These are phyloP conservation scores for Exophiala bonariae DNA, from an alignment of 2,329 filamentous ascomycete species.

Conservation along the genomic window DNA sequence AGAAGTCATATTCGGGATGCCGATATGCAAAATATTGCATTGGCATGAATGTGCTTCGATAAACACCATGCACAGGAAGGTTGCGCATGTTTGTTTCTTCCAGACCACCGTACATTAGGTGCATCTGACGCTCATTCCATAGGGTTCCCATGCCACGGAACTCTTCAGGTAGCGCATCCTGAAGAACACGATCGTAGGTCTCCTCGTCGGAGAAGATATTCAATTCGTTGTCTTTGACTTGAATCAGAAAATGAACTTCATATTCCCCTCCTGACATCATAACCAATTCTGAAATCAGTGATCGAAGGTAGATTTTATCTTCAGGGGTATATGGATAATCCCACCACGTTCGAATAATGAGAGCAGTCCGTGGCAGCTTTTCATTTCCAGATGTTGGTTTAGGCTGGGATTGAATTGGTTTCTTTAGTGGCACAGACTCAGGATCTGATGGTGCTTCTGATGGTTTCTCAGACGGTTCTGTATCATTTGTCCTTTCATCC, in stretches of 20 bases:
- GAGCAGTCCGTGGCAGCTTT: slow-evolving; percentile 61
- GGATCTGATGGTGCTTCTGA: slow-evolving; percentile 14
- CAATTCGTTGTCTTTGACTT: slow-evolving; percentile 76
- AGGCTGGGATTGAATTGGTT: not conserved
- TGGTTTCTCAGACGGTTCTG: slow-evolving; percentile 5
- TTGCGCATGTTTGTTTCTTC: slow-evolving; percentile 72
- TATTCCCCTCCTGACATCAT: slow-evolving; percentile 80
- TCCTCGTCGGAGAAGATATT: slow-evolving; percentile 80
- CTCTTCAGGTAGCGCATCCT: slow-evolving; percentile 70
- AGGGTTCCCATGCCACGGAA: slow-evolving; percentile 86
- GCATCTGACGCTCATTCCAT: slow-evolving; percentile 94
- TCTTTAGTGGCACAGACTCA: slow-evolving; percentile 4
- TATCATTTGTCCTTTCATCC: slow-evolving; percentile 21
- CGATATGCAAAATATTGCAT: slow-evolving; percentile 89
- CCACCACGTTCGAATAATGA: slow-evolving; percentile 78
- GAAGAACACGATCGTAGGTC: slow-evolving; percentile 72
- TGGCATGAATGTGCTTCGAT: slow-evolving; percentile 89
- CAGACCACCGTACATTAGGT: slow-evolving; percentile 82
- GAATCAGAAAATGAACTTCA: slow-evolving; percentile 77
- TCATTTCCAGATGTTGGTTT: slow-evolving; percentile 30
- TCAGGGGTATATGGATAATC: slow-evolving; percentile 78
- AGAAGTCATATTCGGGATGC: slow-evolving; percentile 86
- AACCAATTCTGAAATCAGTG: slow-evolving; percentile 75
- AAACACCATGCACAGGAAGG: slow-evolving; percentile 84
- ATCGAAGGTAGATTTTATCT: slow-evolving; percentile 76